Evolutionary conservation across 2,329 filamentous ascomycete species (phyloP).

Genomic region (Fusarium duplospermum): DNA sequence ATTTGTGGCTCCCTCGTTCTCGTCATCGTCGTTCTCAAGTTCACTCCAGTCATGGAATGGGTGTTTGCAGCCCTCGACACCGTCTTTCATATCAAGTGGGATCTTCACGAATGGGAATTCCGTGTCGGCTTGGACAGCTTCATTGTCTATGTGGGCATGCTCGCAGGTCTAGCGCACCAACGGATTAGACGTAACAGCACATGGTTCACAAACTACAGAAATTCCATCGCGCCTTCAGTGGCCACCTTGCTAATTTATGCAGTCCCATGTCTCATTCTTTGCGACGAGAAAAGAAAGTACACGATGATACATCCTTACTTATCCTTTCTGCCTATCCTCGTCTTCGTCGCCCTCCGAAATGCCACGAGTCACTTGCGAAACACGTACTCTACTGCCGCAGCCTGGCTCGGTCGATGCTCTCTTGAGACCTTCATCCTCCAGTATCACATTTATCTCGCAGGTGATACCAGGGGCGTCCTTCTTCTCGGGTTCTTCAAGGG

Average conservation of each 20-base stretch:
- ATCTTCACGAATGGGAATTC: constrained; percentile 61
- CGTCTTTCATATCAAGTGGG: constrained; percentile 61
- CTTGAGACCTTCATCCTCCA: constrained; percentile 71
- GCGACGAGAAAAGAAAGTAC: constrained; percentile 49
- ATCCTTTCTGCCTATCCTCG: constrained; percentile 65
- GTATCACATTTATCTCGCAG: constrained; percentile 71
- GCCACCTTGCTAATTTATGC: constrained; percentile 48
- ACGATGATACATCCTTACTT: constrained; percentile 64
- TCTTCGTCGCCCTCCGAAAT: constrained; percentile 65
- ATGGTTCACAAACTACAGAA: constrained; percentile 36
- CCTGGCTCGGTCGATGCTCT: constrained; percentile 66
- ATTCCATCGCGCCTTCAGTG: constrained; percentile 34
- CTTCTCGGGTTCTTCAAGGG: constrained; percentile 42
- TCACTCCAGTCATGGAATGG: constrained; percentile 35
- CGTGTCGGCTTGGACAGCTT: constrained; percentile 64
- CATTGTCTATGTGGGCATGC: constrained; percentile 67
- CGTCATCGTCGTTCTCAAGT: constrained; percentile 44
- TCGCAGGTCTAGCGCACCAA: constrained; percentile 49
- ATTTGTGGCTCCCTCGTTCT: constrained; percentile 56
- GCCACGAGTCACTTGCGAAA: constrained; percentile 30
- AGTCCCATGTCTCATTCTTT: constrained; percentile 8
- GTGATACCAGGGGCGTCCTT: constrained; percentile 66
- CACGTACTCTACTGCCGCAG: constrained; percentile 53
- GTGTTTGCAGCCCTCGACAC: constrained; percentile 47
- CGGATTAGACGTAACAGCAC: constrained; percentile 27